phyloP scores from a whole-genome alignment of 2,329 filamentous ascomycete species.

The Corniculantispora saksenae region DNA sequence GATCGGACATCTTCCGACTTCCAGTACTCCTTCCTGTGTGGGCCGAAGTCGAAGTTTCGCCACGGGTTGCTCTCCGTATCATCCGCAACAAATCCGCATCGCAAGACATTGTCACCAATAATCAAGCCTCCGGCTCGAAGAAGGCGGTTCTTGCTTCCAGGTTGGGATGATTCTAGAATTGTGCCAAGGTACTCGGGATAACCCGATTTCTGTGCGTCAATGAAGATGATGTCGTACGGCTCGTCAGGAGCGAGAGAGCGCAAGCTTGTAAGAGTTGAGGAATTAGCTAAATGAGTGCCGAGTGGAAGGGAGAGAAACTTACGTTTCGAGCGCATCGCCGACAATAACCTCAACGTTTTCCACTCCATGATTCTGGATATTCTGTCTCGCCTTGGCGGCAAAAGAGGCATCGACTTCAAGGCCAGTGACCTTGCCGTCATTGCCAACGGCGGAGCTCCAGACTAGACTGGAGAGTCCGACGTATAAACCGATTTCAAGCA shows the following conservation, averaged over 20 bases:
- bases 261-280: constrained; percentile 25
- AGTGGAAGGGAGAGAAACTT: constrained; percentile 4
- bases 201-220: constrained; percentile 48
- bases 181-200: constrained; percentile 44
- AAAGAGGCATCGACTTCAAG: constrained; percentile 42
- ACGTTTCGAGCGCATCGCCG: constrained; percentile 44
- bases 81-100: constrained; percentile 42
- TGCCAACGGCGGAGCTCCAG: constrained; percentile 41
- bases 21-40: constrained; percentile 22
- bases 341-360: constrained; percentile 41
- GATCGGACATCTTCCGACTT: constrained; percentile 23
- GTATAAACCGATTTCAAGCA: constrained; percentile 43
- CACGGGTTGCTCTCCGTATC: constrained; percentile 15
- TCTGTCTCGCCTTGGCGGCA: constrained; percentile 36
- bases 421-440: constrained; percentile 38
- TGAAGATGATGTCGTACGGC: constrained; percentile 49
- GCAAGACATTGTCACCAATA: constrained; percentile 50
- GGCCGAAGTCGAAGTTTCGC: constrained; percentile 16
- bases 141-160: constrained; percentile 35
- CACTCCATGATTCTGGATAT: constrained; percentile 36
- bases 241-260: constrained; percentile 33
- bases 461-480: constrained; percentile 41
- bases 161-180: constrained; percentile 40
- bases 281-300: background rate
- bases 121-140: constrained; percentile 45